phyloP scores from a whole-genome alignment of 495 filamentous ascomycete species.

The Patellaria atrata region DNA sequence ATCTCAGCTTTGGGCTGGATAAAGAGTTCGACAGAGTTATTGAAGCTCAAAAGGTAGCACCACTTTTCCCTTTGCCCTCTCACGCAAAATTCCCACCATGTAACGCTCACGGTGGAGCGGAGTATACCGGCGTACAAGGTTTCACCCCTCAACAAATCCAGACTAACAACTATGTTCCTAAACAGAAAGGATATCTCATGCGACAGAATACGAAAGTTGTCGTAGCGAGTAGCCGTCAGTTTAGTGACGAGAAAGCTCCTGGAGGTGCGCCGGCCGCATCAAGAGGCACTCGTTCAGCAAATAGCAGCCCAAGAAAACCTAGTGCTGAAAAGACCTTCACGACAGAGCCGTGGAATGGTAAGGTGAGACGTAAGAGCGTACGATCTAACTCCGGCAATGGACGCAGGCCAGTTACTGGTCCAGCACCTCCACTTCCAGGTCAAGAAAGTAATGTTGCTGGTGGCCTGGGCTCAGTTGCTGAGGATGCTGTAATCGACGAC shows the following conservation, averaged over 20 bases:
- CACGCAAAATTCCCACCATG: constrained; percentile 14
- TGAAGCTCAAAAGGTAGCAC: constrained; percentile 89
- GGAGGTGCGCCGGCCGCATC: neutral
- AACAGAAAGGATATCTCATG: constrained; percentile 93
- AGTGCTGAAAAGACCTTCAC: constrained; percentile 59
- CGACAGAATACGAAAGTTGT: constrained; percentile 96
- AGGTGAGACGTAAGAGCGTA: constrained; percentile 52
- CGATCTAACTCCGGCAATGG: constrained; percentile 44
- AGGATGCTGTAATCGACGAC: constrained; percentile 42
- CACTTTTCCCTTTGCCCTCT: constrained; percentile 33
- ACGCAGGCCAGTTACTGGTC: constrained; percentile 45
- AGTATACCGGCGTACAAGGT: constrained; percentile 19
- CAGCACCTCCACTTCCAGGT: constrained; percentile 73
- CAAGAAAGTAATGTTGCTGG: constrained; percentile 64
- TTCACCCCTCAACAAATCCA: constrained; percentile 18
- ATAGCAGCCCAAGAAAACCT: constrained; percentile 57
- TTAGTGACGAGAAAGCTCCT: constrained; percentile 31
- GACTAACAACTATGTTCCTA: constrained; percentile 18
- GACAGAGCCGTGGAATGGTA: constrained; percentile 89
- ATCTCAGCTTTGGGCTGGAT: constrained; percentile 70
- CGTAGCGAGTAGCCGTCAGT: constrained; percentile 54
- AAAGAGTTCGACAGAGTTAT: constrained; percentile 91
- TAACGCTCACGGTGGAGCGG: constrained; percentile 7
- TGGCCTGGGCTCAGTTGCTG: constrained; percentile 39
- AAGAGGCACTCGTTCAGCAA: constrained; percentile 43